Evolutionary conservation across 768 basidiomycete species (phyloP).

Genomic region (Mrakia gelida): DNA sequence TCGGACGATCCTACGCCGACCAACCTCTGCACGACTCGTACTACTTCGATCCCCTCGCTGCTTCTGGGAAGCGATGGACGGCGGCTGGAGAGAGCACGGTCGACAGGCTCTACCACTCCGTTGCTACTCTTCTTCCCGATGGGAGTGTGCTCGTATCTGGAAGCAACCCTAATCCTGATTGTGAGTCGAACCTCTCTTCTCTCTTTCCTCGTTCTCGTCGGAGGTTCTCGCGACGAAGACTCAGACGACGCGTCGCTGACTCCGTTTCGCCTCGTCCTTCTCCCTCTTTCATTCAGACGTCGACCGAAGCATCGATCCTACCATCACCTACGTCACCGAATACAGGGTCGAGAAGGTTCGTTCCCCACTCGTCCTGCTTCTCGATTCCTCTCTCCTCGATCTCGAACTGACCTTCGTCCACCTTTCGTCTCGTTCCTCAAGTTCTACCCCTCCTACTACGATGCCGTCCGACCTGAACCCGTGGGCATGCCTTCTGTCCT

Average conservation of each 20-base stretch:
- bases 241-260: too few relatives aligned
- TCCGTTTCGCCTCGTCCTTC: too few relatives aligned
- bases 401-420: not conserved
- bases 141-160: slow-evolving; percentile 83
- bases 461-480: slow-evolving; percentile 65
- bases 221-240: not conserved
- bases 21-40: slow-evolving; percentile 58
- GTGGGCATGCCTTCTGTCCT: slow-evolving; percentile 65
- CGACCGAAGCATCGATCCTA: slow-evolving; percentile 31
- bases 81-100: slow-evolving; percentile 62
- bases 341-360: slow-evolving; percentile 65
- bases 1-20: slow-evolving; percentile 58
- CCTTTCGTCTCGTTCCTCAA: not conserved
- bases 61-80: slow-evolving; percentile 70
- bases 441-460: slow-evolving; percentile 90
- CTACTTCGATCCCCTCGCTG: slow-evolving; percentile 50
- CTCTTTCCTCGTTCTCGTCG: not conserved
- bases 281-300: slow-evolving; percentile 16
- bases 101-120: slow-evolving; percentile 84
- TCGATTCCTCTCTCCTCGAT: not conserved
- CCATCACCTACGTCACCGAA: slow-evolving; percentile 54
- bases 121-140: slow-evolving; percentile 76
- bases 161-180: slow-evolving; percentile 55
- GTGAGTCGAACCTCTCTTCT: not conserved
- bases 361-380: not conserved